Conservation (phyloP, 768 basidiomycete genomes). For the Boletellus sp. region DNA sequence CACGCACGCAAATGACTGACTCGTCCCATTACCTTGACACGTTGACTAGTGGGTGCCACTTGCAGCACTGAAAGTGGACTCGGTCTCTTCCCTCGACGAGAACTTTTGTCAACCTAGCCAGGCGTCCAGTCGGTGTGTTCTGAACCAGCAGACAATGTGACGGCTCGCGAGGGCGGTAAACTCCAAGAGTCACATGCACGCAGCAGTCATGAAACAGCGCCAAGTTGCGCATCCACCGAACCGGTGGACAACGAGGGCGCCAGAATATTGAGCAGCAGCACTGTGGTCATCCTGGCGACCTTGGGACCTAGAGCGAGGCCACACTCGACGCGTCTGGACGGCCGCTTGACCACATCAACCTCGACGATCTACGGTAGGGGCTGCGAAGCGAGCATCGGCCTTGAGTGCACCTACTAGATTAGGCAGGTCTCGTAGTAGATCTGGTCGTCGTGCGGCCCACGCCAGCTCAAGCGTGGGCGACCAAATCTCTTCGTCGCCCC, state of each 20-base stretch:
- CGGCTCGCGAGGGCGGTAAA: slow-evolving; percentile 18
- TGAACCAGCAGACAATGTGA: slow-evolving; percentile 52
- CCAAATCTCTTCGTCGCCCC: slow-evolving; percentile 6
- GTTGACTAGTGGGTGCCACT: too few species aligned
- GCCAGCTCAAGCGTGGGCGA: neutral
- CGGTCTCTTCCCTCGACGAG: neutral
- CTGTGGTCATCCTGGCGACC: slow-evolving; percentile 22
- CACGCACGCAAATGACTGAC: too few species aligned
- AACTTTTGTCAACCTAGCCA: slow-evolving; percentile 12
- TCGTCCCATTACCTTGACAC: slow-evolving; percentile 23
- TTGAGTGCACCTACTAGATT: slow-evolving; percentile 12
- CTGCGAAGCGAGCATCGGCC: too few species aligned
- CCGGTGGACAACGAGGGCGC: slow-evolving; percentile 13
- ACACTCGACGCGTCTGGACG: slow-evolving; percentile 11
- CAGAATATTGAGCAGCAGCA: neutral
- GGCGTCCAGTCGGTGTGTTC: slow-evolving; percentile 41
- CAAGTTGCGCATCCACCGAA: neutral
- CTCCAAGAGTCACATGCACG: slow-evolving; percentile 21
- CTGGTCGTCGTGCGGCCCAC: slow-evolving; percentile 1
- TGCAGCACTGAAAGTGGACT: slow-evolving; percentile 7
- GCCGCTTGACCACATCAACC: too few species aligned
- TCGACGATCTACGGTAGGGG: too few species aligned
- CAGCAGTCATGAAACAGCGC: slow-evolving; percentile 16
- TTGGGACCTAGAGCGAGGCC: slow-evolving; percentile 10
- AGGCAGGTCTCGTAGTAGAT: slow-evolving; percentile 31